These are phyloP conservation scores for Fraxinus baroniana DNA, from an alignment of 305 asterid species.

Conservation along the genomic window DNA sequence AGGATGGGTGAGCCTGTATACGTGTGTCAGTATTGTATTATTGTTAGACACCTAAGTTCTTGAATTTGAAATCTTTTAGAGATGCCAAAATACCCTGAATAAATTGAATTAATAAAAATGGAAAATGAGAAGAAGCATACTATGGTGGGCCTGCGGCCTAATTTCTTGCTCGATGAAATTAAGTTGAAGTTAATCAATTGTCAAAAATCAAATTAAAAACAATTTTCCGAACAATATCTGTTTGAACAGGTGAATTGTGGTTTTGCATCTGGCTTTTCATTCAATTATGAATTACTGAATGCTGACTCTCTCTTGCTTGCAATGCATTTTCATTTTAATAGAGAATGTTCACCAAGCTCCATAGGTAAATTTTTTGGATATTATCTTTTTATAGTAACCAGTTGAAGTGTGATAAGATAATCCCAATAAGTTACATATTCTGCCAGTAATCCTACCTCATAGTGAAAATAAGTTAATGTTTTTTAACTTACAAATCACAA, in stretches of 20 bases:
- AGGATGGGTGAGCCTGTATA: background rate
- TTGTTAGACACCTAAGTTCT: background rate
- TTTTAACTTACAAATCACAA: background rate
- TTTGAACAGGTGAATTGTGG: background rate
- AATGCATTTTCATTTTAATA: background rate
- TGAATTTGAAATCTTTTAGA: constrained; percentile 2
- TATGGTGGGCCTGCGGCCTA: background rate
- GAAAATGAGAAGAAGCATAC: background rate
- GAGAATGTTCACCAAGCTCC: background rate
- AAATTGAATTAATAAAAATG: background rate
- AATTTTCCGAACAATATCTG: background rate
- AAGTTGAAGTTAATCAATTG: background rate
- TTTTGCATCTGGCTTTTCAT: background rate
- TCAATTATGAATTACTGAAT: background rate
- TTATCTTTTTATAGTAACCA: background rate
- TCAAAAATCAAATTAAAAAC: background rate
- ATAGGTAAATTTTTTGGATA: background rate
- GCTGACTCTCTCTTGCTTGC: background rate
- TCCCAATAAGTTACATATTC: background rate
- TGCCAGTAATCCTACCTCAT: background rate
- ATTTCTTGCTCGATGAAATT: background rate
- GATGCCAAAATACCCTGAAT: background rate
- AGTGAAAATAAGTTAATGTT: background rate
- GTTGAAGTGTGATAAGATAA: background rate
- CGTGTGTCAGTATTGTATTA: background rate